phyloP scores from a whole-genome alignment of 2,329 filamentous ascomycete genomes.

The Thielaviopsis populi region DNA sequence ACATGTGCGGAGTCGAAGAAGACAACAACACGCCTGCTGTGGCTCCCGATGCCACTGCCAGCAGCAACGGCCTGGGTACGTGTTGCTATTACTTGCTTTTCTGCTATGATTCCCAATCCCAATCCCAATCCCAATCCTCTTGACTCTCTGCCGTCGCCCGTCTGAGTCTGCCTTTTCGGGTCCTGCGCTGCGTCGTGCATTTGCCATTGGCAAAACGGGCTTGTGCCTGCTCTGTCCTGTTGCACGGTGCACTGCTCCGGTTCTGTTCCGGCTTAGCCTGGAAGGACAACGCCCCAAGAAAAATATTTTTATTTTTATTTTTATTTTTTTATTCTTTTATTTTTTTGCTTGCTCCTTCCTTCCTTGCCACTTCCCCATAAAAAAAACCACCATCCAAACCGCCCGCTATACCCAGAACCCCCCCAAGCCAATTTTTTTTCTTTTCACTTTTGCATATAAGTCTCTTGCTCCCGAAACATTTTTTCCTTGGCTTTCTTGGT shows the following conservation, averaged over 20 bases:
- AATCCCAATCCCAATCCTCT: neutral
- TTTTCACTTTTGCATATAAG: slow-evolving; percentile 11
- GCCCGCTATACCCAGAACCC: neutral
- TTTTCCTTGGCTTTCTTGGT: slow-evolving; percentile 8
- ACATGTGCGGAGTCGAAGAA: slow-evolving; percentile 15
- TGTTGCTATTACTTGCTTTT: neutral
- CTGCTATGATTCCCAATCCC: neutral
- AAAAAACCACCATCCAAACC: slow-evolving; percentile 1
- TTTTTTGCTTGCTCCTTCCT: slow-evolving; percentile 1
- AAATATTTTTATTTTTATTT: slow-evolving; percentile 3
- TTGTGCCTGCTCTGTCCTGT: neutral
- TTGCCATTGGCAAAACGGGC: neutral
- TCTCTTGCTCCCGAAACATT: slow-evolving; percentile 9
- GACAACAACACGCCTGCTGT: slow-evolving; percentile 15
- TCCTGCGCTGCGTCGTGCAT: neutral
- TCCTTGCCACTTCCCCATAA: slow-evolving; percentile 15
- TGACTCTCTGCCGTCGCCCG: neutral
- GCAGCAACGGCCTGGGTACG: slow-evolving; percentile 12
- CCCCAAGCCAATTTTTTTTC: slow-evolving; percentile 2
- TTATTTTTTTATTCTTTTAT: slow-evolving; percentile 1
- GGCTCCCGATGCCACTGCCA: slow-evolving; percentile 2
- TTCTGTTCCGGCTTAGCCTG: slow-evolving; percentile 13
- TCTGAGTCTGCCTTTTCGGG: neutral
- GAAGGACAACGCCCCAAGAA: slow-evolving; percentile 4
- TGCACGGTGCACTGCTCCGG: slow-evolving; percentile 11